Percentiles rank a stretch among this genome's conserved stretches.
Conservation (phyloP, 2,329 filamentous ascomycete species). For the Neocatenulostroma microsporum region DNA sequence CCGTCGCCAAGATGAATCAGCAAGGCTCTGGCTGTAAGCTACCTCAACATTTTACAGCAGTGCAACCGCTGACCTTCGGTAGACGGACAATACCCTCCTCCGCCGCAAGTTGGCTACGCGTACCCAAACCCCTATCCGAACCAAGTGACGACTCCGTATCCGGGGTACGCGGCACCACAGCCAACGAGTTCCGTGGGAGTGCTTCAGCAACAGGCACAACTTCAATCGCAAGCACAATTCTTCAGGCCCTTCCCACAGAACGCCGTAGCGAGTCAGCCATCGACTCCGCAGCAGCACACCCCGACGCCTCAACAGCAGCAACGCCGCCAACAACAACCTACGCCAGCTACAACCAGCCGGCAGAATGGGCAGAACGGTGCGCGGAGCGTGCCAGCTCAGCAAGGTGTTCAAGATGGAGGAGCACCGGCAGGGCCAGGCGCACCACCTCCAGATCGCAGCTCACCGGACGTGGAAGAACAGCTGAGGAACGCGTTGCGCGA, state of each 20-base stretch:
- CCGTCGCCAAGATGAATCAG: conserved; percentile 1
- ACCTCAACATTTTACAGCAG: neutral
- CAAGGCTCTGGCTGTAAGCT: conserved; percentile 2
- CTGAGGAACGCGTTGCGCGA: conserved; percentile 20
- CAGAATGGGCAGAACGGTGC: conserved; percentile 1
- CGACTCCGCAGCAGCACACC: conserved; percentile 8
- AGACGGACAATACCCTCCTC: conserved; percentile 3
- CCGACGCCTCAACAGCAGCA: conserved; percentile 6
- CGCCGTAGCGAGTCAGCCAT: neutral
- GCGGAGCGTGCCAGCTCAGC: neutral
- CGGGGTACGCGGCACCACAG: conserved; percentile 10
- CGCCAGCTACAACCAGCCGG: conserved; percentile 1
- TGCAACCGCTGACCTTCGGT: neutral
- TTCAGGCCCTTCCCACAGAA: conserved; percentile 2
- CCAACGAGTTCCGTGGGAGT: too few species aligned
- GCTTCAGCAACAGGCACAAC: conserved; percentile 12
- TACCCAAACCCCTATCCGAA: conserved; percentile 3
- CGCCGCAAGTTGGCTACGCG: conserved; percentile 1
- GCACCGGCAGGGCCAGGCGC: conserved; percentile 20
- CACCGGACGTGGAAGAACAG: conserved; percentile 19
- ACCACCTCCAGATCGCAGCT: conserved; percentile 18
- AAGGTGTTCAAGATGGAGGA: neutral
- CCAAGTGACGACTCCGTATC: conserved; percentile 4
- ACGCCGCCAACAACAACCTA: conserved; percentile 6
- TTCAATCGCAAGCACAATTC: conserved; percentile 1